Evolutionary conservation across 1,284 basidiomycete genomes (phyloP), one percentile per base, ranked within the genome.

Genomic region (Ceratobasidium theobromae): DNA sequence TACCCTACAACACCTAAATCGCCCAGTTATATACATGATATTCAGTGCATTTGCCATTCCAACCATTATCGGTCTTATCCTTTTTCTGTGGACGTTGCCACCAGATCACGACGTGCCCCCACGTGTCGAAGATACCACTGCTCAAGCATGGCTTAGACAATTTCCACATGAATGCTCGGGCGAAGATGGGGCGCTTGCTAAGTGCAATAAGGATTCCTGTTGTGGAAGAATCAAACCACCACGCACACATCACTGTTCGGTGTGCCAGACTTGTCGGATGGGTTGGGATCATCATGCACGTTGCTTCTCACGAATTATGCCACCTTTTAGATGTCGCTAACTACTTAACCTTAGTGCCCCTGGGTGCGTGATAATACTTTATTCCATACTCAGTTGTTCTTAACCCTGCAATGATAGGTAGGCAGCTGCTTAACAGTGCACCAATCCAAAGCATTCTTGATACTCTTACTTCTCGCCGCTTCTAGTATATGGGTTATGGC

Each of bases 171-270:
- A 80, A 71, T 82, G 80, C 67, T 69, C 70, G 49, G 76, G 75
- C 53, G n/a, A 49, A 11, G 68, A 73, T 21, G 81, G 80, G 1
- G 73, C 75, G 23, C 72, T 82, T 25, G 72, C 72, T 16, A 71
- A 74, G 4, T 83, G 81, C 69, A 55, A 66, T 32, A 79, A 78
- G 69, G 77, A 72, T 12, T 49, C 69, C 6, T 84, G 82, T 68
- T 71, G 72, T 27, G 77, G 77, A 6, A 73, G 74, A 48, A 82
- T 81, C 81, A 82, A 80, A 69, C 81, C 81, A 14, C 82, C 82
- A 4, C 74, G 81, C 46, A 74, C 80, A 5, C 81, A 82, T 69
- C 82, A 83, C 69, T 84, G 82, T 72, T 81, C 81, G 11, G 76
- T 74, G 1, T 84, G 82, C 64, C 78, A 78, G 33, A 78, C 81